Conservation (phyloP, 176 grass and related monocot species). For the Metroxylon sagu region DNA sequence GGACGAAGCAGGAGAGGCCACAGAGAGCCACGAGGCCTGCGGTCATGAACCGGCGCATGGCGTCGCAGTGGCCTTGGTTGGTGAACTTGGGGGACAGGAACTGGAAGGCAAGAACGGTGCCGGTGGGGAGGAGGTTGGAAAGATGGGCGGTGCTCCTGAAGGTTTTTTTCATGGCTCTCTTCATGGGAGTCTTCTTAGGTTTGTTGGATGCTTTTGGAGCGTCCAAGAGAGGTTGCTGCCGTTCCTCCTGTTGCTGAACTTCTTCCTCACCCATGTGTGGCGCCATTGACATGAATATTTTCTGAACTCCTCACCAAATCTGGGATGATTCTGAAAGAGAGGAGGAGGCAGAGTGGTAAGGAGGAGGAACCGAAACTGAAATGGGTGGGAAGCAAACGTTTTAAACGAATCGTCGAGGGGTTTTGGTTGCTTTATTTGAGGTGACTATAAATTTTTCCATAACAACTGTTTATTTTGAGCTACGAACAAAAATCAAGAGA, state of each 20-base stretch:
- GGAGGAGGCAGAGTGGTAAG: conserved; percentile 15
- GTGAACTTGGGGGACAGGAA: conserved; percentile 44
- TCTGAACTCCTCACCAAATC: neutral
- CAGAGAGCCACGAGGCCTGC: conserved; percentile 42
- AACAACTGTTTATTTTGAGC: too few relatives aligned
- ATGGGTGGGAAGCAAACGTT: neutral
- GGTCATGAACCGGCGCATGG: conserved; percentile 34
- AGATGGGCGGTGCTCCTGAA: conserved; percentile 59
- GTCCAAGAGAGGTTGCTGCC: conserved; percentile 37
- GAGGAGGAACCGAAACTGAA: conserved; percentile 23
- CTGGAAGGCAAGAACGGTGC: conserved; percentile 54
- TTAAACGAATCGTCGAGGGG: too few relatives aligned
- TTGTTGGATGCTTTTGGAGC: conserved; percentile 15
- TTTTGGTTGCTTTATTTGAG: too few relatives aligned
- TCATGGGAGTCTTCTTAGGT: conserved; percentile 21
- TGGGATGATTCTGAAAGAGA: conserved; percentile 1
- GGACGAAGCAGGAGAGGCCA: conserved; percentile 46
- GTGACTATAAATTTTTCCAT: too few relatives aligned
- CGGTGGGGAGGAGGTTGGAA: conserved; percentile 74
- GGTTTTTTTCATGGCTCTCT: conserved; percentile 42
- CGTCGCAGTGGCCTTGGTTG: conserved; percentile 35
- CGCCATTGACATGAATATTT: conserved; percentile 19
- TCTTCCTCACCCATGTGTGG: conserved; percentile 14
- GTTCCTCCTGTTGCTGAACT: conserved; percentile 22
- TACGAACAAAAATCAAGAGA: too few relatives aligned